phyloP scores from a whole-genome alignment of 2,329 filamentous ascomycete genomes.

The Rhinocladiella similis region DNA sequence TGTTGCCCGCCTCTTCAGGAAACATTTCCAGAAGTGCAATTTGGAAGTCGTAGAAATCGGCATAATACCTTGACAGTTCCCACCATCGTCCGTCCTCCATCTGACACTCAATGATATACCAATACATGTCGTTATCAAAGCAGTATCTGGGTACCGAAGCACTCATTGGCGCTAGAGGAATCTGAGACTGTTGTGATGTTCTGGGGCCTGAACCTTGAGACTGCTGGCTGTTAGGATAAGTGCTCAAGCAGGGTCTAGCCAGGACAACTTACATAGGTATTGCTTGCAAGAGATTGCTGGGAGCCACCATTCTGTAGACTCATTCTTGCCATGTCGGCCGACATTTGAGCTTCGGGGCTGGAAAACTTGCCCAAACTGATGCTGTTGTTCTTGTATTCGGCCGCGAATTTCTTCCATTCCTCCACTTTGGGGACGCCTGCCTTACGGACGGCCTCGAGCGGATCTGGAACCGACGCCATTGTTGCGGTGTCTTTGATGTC shows the following conservation, averaged over 20 bases:
- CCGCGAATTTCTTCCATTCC: constrained; percentile 99
- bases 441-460: constrained; percentile 78
- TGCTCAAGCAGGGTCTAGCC: constrained; percentile 33
- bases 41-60: constrained; percentile 99
- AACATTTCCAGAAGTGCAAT: constrained; percentile 91
- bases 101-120: constrained; percentile 92
- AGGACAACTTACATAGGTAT: constrained; percentile 32
- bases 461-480: constrained; percentile 76
- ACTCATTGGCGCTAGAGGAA: constrained; percentile 71
- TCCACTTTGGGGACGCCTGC: constrained; percentile 94
- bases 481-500: constrained; percentile 94
- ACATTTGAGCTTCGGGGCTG: constrained; percentile 55
- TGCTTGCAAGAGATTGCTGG: constrained; percentile 26
- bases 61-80: constrained; percentile 93
- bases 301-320: constrained; percentile 59
- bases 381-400: constrained; percentile 98
- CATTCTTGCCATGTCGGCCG: constrained; percentile 74
- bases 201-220: constrained; percentile 32
- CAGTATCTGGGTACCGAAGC: constrained; percentile 90
- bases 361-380: constrained; percentile 94
- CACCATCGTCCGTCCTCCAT: constrained; percentile 89
- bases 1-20: constrained; percentile 88
- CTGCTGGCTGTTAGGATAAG: constrained; percentile 42
- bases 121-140: constrained; percentile 96
- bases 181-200: constrained; percentile 43